Evolutionary conservation across 192 early-diverging fungal genomes (phyloP).

Genomic region (Spizellomyces sp.): DNA sequence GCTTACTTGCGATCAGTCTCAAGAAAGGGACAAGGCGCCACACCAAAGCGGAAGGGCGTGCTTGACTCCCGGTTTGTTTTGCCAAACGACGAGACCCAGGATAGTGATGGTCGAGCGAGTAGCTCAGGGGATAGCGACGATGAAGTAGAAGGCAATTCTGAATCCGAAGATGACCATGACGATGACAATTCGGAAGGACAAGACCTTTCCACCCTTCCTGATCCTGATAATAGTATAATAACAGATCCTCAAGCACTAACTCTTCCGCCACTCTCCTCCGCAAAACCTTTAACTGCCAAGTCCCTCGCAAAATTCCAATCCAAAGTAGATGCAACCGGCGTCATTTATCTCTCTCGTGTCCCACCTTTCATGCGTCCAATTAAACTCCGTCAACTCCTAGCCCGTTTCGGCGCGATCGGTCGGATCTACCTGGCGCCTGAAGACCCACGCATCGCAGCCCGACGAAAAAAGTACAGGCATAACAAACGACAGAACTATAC

Average conservation of each 20-base stretch:
- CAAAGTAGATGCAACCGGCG: constrained; percentile 75
- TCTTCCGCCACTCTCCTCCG: constrained; percentile 5
- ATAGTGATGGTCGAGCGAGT: background rate
- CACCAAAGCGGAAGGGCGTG: background rate
- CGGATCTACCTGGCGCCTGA: constrained; percentile 87
- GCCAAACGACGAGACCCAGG: constrained; percentile 1
- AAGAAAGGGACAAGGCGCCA: constrained; percentile 1
- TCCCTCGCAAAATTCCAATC: constrained; percentile 66
- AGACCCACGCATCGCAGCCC: constrained; percentile 73
- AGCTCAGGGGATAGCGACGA: constrained; percentile 4
- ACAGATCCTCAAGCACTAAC: background rate
- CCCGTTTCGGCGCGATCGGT: constrained; percentile 75
- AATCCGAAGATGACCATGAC: constrained; percentile 25
- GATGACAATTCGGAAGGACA: background rate
- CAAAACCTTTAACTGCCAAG: constrained; percentile 53
- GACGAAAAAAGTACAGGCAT: constrained; percentile 83
- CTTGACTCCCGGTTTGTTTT: background rate
- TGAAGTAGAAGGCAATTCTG: constrained; percentile 13
- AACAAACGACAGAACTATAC: constrained; percentile 85
- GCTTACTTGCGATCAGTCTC: constrained; percentile 19
- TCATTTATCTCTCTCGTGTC: constrained; percentile 87
- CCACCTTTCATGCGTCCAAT: constrained; percentile 92
- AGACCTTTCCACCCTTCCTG: background rate
- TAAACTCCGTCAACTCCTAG: constrained; percentile 77
- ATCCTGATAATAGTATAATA: background rate